A percentile compares a stretch with the other conserved stretches of the same genome.
These are phyloP conservation scores for Lithocarpus polystachyus DNA, from an alignment of 306 rosid genomes.

Conservation along the genomic window DNA sequence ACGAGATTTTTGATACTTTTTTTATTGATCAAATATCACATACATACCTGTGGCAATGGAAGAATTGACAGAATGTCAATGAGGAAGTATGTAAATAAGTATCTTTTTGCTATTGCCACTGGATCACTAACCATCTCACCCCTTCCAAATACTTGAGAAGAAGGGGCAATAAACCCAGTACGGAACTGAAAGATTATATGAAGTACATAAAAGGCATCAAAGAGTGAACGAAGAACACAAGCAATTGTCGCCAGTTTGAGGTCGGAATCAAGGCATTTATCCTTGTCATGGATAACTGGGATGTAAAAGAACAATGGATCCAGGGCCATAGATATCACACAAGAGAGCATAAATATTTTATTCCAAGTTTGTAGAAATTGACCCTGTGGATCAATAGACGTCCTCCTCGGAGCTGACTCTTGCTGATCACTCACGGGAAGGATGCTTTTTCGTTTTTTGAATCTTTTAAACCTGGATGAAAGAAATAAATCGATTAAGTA, in stretches of 20 bases:
- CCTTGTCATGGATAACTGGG: conserved; percentile 32
- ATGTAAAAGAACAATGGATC: conserved; percentile 83
- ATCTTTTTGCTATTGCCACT: conserved; percentile 58
- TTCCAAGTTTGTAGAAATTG: conserved; percentile 78
- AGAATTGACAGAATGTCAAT: conserved; percentile 74
- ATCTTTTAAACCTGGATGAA: conserved; percentile 39
- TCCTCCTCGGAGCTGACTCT: conserved; percentile 13
- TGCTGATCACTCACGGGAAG: conserved; percentile 23
- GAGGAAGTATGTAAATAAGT: conserved; percentile 58
- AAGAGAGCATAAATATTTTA: conserved; percentile 66
- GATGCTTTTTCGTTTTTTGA: not conserved
- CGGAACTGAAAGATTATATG: conserved; percentile 68
- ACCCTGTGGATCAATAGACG: conserved; percentile 71
- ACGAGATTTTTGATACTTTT: no score
- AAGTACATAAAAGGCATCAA: conserved; percentile 69
- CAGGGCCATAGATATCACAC: conserved; percentile 73
- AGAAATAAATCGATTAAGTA: not conserved
- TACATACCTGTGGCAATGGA: conserved; percentile 86
- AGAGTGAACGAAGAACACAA: conserved; percentile 76
- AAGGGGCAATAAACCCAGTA: conserved; percentile 77
- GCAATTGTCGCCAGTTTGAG: conserved; percentile 37
- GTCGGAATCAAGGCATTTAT: conserved; percentile 45
- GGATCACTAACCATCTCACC: conserved; percentile 59
- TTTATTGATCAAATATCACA: no score
- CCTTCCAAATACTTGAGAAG: conserved; percentile 76